These are phyloP conservation scores for Yamadazyma olivae DNA, from an alignment of 805 yeast species.

Conservation along the genomic window DNA sequence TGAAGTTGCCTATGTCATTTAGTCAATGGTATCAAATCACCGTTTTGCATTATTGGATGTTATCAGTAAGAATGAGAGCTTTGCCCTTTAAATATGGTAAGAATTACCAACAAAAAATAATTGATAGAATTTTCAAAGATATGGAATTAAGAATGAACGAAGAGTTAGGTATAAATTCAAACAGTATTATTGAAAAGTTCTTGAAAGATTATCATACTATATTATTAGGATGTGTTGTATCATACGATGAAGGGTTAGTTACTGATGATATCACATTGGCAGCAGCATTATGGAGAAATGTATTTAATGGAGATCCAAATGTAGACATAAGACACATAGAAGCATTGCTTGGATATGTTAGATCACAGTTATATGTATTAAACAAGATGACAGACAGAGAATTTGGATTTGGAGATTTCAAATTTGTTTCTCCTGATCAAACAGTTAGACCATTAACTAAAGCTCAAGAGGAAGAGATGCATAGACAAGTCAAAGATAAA, in stretches of 20 bases:
- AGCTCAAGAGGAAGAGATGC: slow-evolving; percentile 58
- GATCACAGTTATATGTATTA: slow-evolving; percentile 85
- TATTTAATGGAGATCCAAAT: slow-evolving; percentile 81
- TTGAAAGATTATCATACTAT: slow-evolving; percentile 89
- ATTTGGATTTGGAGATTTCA: slow-evolving; percentile 87
- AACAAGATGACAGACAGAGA: slow-evolving; percentile 86
- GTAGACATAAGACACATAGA: slow-evolving; percentile 82
- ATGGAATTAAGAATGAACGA: slow-evolving; percentile 82
- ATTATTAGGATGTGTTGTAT: slow-evolving; percentile 81
- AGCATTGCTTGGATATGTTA: slow-evolving; percentile 83
- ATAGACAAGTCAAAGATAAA: slow-evolving; percentile 46
- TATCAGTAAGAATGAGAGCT: slow-evolving; percentile 93
- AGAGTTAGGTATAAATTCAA: slow-evolving; percentile 81
- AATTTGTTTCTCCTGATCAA: slow-evolving; percentile 78
- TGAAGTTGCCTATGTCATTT: slow-evolving; percentile 80
- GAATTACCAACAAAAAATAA: slow-evolving; percentile 87
- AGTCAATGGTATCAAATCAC: slow-evolving; percentile 97
- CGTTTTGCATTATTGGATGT: slow-evolving; percentile 86
- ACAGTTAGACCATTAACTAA: slow-evolving; percentile 68
- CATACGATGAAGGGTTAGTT: slow-evolving; percentile 89
- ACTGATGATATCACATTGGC: slow-evolving; percentile 78
- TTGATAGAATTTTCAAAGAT: slow-evolving; percentile 86
- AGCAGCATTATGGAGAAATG: slow-evolving; percentile 83
- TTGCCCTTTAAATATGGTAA: slow-evolving; percentile 88
- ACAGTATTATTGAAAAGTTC: slow-evolving; percentile 79